Percentiles rank a stretch among this genome's conserved stretches.
phyloP scores from a whole-genome alignment of 1,139 yeast genomes.

The Blastobotrys arbuscula region DNA sequence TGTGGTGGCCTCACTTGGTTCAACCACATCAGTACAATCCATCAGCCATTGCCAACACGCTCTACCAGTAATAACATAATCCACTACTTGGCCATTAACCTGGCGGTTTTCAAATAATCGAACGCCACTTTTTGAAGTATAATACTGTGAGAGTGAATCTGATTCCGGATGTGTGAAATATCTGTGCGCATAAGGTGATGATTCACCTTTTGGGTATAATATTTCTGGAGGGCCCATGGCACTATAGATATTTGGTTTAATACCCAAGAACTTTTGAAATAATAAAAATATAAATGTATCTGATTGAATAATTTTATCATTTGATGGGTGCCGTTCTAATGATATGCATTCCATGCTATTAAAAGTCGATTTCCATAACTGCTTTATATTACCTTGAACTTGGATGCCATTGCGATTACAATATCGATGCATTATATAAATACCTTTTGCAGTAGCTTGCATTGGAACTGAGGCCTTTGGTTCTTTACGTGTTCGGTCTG shows the following conservation, averaged over 20 bases:
- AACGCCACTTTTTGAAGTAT: constrained; percentile 61
- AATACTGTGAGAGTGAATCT: constrained; percentile 75
- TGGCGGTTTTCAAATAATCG: constrained; percentile 48
- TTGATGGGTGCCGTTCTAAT: constrained; percentile 59
- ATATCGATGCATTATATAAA: constrained; percentile 59
- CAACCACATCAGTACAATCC: constrained; percentile 77
- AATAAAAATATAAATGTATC: constrained; percentile 60
- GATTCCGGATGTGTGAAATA: constrained; percentile 88
- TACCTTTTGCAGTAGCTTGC: constrained; percentile 93
- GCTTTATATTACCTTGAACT: background rate
- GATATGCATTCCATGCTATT: constrained; percentile 68
- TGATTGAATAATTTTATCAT: constrained; percentile 49
- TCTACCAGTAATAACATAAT: constrained; percentile 63
- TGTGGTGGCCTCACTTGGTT: constrained; percentile 53
- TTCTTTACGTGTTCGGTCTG: constrained; percentile 43
- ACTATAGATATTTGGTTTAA: constrained; percentile 63
- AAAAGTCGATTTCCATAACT: constrained; percentile 43
- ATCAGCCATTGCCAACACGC: constrained; percentile 80
- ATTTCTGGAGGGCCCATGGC: constrained; percentile 32
- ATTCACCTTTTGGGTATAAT: constrained; percentile 20
- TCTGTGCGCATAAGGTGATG: constrained; percentile 69
- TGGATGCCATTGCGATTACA: constrained; percentile 51
- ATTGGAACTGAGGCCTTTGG: constrained; percentile 29
- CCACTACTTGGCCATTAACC: constrained; percentile 26
- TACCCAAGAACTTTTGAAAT: constrained; percentile 61